These are phyloP conservation scores for Botrytis porri DNA, from an alignment of 2,329 filamentous ascomycete genomes.

Conservation along the genomic window DNA sequence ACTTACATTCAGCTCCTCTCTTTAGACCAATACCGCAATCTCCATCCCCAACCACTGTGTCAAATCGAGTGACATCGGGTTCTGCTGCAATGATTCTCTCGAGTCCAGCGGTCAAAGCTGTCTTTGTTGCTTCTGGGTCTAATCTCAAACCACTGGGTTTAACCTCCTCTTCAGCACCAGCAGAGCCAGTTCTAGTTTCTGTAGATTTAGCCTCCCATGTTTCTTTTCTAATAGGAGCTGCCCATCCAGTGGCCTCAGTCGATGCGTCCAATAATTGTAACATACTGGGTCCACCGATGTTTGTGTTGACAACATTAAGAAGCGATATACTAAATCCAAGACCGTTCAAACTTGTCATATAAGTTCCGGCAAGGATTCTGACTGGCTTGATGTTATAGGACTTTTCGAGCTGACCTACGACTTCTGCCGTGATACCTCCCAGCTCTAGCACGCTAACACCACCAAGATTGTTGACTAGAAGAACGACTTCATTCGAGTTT, in stretches of 20 bases:
- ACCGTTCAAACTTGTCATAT: constrained; percentile 70
- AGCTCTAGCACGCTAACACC: constrained; percentile 66
- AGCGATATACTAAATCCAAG: constrained; percentile 69
- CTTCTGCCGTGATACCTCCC: constrained; percentile 64
- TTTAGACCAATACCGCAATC: constrained; percentile 69
- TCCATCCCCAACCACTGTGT: constrained; percentile 69
- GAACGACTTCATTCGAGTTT: constrained; percentile 57
- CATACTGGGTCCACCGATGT: constrained; percentile 47
- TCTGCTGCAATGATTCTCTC: constrained; percentile 60
- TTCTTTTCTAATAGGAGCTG: constrained; percentile 54
- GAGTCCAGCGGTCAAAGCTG: constrained; percentile 53
- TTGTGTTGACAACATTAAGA: constrained; percentile 58
- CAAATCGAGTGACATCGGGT: constrained; percentile 62
- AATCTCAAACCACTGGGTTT: constrained; percentile 37
- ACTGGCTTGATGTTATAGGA: constrained; percentile 59
- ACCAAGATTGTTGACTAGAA: constrained; percentile 68
- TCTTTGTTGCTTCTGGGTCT: constrained; percentile 44
- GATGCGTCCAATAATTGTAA: constrained; percentile 66
- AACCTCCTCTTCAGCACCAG: constrained; percentile 35
- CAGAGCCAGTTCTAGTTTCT: constrained; percentile 34
- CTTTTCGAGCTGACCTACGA: constrained; percentile 56
- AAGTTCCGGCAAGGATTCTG: constrained; percentile 62
- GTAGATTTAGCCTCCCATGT: constrained; percentile 54
- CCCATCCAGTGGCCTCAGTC: constrained; percentile 65
- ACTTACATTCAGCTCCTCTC: constrained; percentile 59